phyloP scores from a whole-genome alignment of 1,284 basidiomycete species.

The Ganoderma resinaceum region DNA sequence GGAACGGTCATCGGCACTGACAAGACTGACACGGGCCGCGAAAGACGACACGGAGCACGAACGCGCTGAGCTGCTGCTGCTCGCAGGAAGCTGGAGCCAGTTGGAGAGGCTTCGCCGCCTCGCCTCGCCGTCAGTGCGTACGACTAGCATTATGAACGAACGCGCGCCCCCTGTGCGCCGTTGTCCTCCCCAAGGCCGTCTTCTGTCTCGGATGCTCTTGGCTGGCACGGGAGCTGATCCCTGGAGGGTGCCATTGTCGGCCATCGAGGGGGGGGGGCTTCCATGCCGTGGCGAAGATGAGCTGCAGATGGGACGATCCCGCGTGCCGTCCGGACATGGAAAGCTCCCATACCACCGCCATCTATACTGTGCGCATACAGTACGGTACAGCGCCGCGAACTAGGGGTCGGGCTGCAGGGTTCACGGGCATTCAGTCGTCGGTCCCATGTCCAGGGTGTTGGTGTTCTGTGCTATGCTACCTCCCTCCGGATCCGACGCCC shows the following conservation, averaged over 20 bases:
- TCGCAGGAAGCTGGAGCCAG: too few relatives aligned
- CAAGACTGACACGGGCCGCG: neutral
- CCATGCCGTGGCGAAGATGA: neutral
- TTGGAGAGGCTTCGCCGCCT: neutral
- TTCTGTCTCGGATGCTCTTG: constrained; percentile 6
- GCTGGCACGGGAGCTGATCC: neutral
- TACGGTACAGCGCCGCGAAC: neutral
- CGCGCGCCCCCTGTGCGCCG: constrained; percentile 20
- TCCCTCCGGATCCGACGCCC: neutral
- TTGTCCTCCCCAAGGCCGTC: constrained; percentile 9
- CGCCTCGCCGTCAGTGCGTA: too few relatives aligned
- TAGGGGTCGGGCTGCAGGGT: neutral
- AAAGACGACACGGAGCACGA: neutral
- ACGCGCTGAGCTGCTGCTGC: neutral
- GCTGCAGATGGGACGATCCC: constrained; percentile 3
- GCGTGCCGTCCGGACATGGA: neutral
- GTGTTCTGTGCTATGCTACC: neutral
- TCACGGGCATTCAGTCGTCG: neutral
- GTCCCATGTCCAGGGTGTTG: neutral
- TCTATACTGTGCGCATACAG: neutral
- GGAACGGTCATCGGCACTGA: neutral
- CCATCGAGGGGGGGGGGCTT: neutral
- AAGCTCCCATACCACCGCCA: neutral
- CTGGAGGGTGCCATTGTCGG: neutral
- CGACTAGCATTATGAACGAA: constrained; percentile 3